Evolutionary conservation across 495 filamentous ascomycete species (phyloP).

Genomic region (Usnea hakonensis): DNA sequence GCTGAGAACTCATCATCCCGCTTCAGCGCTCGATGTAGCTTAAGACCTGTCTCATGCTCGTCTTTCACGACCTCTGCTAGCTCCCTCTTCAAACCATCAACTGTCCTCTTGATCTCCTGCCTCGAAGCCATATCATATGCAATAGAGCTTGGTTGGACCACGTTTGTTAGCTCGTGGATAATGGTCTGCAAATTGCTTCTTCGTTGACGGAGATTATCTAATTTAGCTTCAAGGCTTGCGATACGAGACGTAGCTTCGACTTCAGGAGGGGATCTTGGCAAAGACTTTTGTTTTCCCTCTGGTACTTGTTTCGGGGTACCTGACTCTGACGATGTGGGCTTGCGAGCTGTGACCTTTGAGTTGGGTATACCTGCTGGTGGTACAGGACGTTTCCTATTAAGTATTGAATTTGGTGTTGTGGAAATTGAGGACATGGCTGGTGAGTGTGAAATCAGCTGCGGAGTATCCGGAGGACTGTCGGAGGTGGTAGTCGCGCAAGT

Average conservation of each 20-base stretch:
- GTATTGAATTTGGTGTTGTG: slow-evolving; percentile 34
- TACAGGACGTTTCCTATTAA: slow-evolving; percentile 43
- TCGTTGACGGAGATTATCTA: slow-evolving; percentile 56
- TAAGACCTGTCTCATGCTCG: slow-evolving; percentile 80
- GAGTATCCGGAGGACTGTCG: slow-evolving; percentile 38
- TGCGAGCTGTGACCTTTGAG: slow-evolving; percentile 19
- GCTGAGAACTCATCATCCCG: slow-evolving; percentile 55
- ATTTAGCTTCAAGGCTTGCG: slow-evolving; percentile 56
- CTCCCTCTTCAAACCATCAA: slow-evolving; percentile 62
- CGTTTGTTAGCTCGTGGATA: slow-evolving; percentile 62
- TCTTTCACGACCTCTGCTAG: slow-evolving; percentile 71
- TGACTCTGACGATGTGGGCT: slow-evolving; percentile 25
- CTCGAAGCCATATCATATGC: slow-evolving; percentile 50
- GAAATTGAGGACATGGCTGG: slow-evolving; percentile 30
- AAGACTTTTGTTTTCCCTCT: slow-evolving; percentile 38
- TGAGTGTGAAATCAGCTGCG: slow-evolving; percentile 30
- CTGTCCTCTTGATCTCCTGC: slow-evolving; percentile 63
- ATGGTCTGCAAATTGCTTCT: slow-evolving; percentile 62
- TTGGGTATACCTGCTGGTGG: slow-evolving; percentile 26
- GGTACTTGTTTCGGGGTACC: slow-evolving; percentile 10
- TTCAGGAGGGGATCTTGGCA: slow-evolving; percentile 53
- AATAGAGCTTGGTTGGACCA: slow-evolving; percentile 49
- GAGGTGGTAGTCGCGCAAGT: slow-evolving; percentile 54
- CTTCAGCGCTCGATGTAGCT: slow-evolving; percentile 73
- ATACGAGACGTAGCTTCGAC: slow-evolving; percentile 52